Conservation (phyloP, 1,284 basidiomycete species). For the Cryptococcus neoformans region DNA sequence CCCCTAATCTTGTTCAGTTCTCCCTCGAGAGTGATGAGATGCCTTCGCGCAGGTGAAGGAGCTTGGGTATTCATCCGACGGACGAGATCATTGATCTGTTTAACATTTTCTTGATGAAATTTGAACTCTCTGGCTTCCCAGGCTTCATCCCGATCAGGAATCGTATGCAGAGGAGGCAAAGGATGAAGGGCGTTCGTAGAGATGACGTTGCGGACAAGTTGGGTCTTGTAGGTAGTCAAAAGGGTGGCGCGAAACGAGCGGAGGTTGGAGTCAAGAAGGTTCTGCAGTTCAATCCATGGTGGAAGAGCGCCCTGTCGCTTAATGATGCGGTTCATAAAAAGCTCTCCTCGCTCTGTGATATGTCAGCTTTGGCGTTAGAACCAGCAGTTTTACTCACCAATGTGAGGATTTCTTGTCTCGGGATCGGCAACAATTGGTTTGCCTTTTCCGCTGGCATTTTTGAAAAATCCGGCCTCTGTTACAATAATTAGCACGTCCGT, state of each 20-base stretch:
- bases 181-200: conserved; percentile 50
- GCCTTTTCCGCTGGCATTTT: conserved; percentile 69
- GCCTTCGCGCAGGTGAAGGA: conserved; percentile 66
- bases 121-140: conserved; percentile 69
- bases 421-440: conserved; percentile 61
- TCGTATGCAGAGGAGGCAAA: conserved; percentile 48
- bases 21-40: conserved; percentile 56
- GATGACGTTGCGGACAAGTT: conserved; percentile 57
- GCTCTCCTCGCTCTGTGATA: conserved; percentile 52
- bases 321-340: conserved; percentile 72
- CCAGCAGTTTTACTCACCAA: conserved; percentile 57
- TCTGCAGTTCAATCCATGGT: conserved; percentile 87
- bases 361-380: not conserved
- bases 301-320: conserved; percentile 79
- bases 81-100: conserved; percentile 68
- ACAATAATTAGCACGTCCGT: not conserved
- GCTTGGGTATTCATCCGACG: conserved; percentile 76
- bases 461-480: conserved; percentile 62
- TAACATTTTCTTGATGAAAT: conserved; percentile 68
- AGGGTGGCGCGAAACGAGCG: conserved; percentile 63
- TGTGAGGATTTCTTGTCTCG: conserved; percentile 77
- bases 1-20: conserved; percentile 62
- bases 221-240: conserved; percentile 53
- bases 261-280: conserved; percentile 60
- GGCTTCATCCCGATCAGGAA: conserved; percentile 62